Base-by-base conservation (phyloP, 352 stramenopile species). In the Globisporangium rhizosaccharum region DNA sequence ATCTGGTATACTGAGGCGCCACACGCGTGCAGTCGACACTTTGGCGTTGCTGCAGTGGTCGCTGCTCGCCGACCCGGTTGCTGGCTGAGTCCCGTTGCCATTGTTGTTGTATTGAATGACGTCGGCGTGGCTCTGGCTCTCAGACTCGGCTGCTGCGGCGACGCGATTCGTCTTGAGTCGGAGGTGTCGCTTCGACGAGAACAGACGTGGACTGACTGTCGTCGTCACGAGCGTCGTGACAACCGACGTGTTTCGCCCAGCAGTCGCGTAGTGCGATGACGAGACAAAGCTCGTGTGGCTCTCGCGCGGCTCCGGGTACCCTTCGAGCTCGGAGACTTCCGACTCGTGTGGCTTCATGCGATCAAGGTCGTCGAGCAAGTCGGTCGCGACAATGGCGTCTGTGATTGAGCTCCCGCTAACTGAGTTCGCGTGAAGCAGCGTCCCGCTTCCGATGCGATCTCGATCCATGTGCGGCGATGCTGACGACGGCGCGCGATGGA, bases 1-100 rank as follows among this genome's bases (percentile, higher is more conserved):
- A 42, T 89, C 76, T 0, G 66, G 65, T 2, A 56, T 39, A 2
- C 67, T 75, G 64, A 87, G 58, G 18, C 69, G 71, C 79, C 79
- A 88, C 12, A 88, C 67, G 15, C 39, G 39, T 12, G 30, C 30
- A 9, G 30, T 11, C 78, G 73, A 0, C 68, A 65, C 0, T 36
- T 36, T 36, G 5, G 30, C 9, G 30, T 5, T 36, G 30, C 30
- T 36, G 30, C 30, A 2, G 68, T 68, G 9, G 64, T 36, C 30
- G 30, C 30, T 36, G 30, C 30, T 36, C 30, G 30, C 30, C 6
- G 30, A 36, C 9, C 30, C 30, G 9, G 30, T 9, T 9, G 30
- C 9, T 36, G 30, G 30, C 9, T 5, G 30, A 36, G 30, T 9
- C 9, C 2, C 30, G 30, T 36, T 5, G 30, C 30, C 30, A 36